Base-by-base conservation (phyloP, 495 filamentous ascomycete species). In the Penicillium dipodomyicola region DNA sequence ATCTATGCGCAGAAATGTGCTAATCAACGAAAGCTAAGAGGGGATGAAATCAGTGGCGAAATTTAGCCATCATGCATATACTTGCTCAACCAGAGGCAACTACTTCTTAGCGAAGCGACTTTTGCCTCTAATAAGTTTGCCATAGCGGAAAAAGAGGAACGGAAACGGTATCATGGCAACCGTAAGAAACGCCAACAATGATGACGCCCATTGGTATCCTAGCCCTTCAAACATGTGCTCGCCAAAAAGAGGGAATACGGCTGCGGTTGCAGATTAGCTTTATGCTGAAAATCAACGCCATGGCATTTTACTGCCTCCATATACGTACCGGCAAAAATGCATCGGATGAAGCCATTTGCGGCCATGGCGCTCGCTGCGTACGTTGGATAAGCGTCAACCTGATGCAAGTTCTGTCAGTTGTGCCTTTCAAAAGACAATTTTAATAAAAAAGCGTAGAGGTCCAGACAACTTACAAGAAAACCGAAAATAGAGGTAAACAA, bases 321-420 rank as follows among this genome's bases (percentile, higher is more conserved):
- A 27, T 41, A 87, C 67, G 77, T 82, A 74, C 87, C 91, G 43
- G 85, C 90, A 73, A 96, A 95, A 49, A 71, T 77, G 58, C 83
- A 85, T 61, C 91, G 76, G 27, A 84, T 79, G 70, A 93, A 87
- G 33, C 80, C 83, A 68, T 96, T 96, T 17, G 88, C 88, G 17
- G 90, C 91, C 52, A 95, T 72, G 5, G 90, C 89, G 29, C 78
- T 84, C 22, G 91, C 91, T 33, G 91, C 91, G 71, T 92, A 95
- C 29, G 85, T 65, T 8, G 91, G 90, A 61, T 93, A 90, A 12
- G 85, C 85, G 66, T 92, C 90, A 35, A 95, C 91, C 48, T 55
- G 29, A 27, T 8, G 25, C 25, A 27, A 27, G 25, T 27, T 27
- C 25, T 32, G 37, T 35, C 29, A 54, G 44, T 39, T 29, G 25